These are phyloP conservation scores for Rhynchosporium agropyri DNA, from an alignment of 2,329 filamentous ascomycete species.

Conservation along the genomic window DNA sequence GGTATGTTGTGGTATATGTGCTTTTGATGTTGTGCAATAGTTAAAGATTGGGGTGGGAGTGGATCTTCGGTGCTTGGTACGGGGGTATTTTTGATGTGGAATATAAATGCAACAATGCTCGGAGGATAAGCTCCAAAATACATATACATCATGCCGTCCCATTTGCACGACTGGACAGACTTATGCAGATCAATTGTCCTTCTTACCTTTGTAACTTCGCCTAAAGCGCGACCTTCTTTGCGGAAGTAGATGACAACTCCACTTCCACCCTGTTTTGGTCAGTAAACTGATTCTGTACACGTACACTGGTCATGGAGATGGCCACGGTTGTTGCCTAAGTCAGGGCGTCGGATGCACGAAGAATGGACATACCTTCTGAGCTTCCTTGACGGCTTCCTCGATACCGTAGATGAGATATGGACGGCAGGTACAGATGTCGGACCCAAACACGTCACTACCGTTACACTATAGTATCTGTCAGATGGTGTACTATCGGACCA, in stretches of 20 bases:
- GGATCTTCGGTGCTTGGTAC: slow-evolving; percentile 53
- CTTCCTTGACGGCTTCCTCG: slow-evolving; percentile 95
- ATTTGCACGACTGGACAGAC: slow-evolving; percentile 56
- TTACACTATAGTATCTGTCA: slow-evolving; percentile 66
- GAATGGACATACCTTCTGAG: slow-evolving; percentile 63
- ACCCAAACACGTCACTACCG: slow-evolving; percentile 95
- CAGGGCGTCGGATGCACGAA: slow-evolving; percentile 1
- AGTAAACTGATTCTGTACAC: not conserved
- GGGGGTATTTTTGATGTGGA: slow-evolving; percentile 59
- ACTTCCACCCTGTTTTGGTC: slow-evolving; percentile 33
- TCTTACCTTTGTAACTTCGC: slow-evolving; percentile 67
- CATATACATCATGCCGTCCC: slow-evolving; percentile 66
- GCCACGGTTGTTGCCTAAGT: not conserved
- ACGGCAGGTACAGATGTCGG: slow-evolving; percentile 95
- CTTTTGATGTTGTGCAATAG: not conserved
- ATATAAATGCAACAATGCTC: slow-evolving; percentile 27
- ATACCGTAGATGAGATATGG: slow-evolving; percentile 97
- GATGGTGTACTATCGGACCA: slow-evolving; percentile 18
- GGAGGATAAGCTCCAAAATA: slow-evolving; percentile 24
- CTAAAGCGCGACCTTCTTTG: slow-evolving; percentile 92
- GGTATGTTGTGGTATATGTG: slow-evolving; percentile 15
- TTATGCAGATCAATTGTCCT: not conserved
- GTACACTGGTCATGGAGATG: not conserved
- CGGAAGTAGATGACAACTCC: slow-evolving; percentile 88
- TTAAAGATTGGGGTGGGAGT: slow-evolving; percentile 23